Conservation (phyloP, 352 stramenopile genomes). For the Phytophthora boehmeriae region DNA sequence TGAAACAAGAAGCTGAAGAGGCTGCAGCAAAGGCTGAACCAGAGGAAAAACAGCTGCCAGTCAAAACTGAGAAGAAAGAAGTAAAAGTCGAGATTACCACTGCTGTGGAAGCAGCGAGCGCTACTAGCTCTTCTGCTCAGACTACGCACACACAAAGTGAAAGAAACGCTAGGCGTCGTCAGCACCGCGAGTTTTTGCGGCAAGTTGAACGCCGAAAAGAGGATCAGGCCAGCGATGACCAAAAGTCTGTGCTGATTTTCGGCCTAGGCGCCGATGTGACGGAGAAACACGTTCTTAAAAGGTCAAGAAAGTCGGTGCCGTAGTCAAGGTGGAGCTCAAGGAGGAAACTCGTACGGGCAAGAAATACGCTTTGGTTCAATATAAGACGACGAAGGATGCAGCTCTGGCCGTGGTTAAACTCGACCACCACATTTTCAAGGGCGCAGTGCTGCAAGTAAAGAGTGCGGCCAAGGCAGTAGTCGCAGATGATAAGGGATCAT, state of each 20-base stretch:
- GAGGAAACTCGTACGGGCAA: constrained; percentile 59
- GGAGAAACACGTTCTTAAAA: constrained; percentile 86
- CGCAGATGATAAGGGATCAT: constrained; percentile 23
- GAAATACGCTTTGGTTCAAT: constrained; percentile 70
- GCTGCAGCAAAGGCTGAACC: constrained; percentile 11
- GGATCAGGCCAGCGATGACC: constrained; percentile 41
- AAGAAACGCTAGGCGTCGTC: constrained; percentile 74
- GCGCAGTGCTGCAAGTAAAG: constrained; percentile 68
- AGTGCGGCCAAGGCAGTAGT: constrained; percentile 40
- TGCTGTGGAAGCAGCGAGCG: constrained; percentile 5
- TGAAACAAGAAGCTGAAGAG: constrained; percentile 20
- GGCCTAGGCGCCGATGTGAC: constrained; percentile 70
- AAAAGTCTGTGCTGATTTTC: constrained; percentile 83
- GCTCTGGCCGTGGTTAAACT: constrained; percentile 67
- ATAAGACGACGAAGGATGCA: constrained; percentile 59
- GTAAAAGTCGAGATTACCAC: constrained; percentile 27
- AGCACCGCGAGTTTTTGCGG: constrained; percentile 79
- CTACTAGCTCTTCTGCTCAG: constrained; percentile 4
- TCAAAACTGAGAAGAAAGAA: constrained; percentile 24
- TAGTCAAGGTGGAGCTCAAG: constrained; percentile 66
- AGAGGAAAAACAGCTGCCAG: constrained; percentile 21
- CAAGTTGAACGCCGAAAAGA: constrained; percentile 74
- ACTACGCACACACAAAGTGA: constrained; percentile 67
- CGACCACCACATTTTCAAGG: constrained; percentile 88
- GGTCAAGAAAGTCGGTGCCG: constrained; percentile 70